Conservation (phyloP, 2,329 filamentous ascomycete species). For the Calycina herbarum region DNA sequence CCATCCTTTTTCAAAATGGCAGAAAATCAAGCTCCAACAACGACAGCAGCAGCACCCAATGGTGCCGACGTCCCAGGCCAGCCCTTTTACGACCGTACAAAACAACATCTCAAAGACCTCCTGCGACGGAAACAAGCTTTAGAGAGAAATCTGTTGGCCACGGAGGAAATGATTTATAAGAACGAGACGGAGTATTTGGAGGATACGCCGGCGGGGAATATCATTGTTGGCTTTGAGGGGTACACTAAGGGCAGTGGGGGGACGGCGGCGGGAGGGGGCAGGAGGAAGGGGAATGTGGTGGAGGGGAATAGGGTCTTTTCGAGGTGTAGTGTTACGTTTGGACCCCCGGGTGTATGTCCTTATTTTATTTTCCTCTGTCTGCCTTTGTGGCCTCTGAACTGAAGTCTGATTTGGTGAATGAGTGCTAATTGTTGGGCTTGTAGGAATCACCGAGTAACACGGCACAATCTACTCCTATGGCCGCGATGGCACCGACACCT, state of each 20-base stretch:
- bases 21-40: slow-evolving; percentile 44
- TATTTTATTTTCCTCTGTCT: background rate
- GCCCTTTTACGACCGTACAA: slow-evolving; percentile 73
- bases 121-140: slow-evolving; percentile 62
- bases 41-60: background rate
- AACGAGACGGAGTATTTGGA: slow-evolving; percentile 89
- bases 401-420: background rate
- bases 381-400: background rate
- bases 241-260: slow-evolving; percentile 82
- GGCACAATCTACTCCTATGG: slow-evolving; percentile 33
- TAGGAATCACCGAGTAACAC: slow-evolving; percentile 37
- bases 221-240: slow-evolving; percentile 95
- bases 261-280: slow-evolving; percentile 55
- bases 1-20: slow-evolving; percentile 40
- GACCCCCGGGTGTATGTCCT: background rate
- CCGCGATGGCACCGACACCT: slow-evolving; percentile 54
- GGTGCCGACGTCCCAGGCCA: slow-evolving; percentile 48
- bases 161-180: slow-evolving; percentile 79
- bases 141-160: slow-evolving; percentile 25
- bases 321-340: slow-evolving; percentile 55
- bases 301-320: slow-evolving; percentile 73
- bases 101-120: slow-evolving; percentile 65
- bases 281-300: slow-evolving; percentile 63
- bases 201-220: slow-evolving; percentile 86
- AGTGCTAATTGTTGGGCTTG: background rate